Base-by-base conservation (phyloP, 2,329 filamentous ascomycete genomes). In the Hymenotorrendiella dingleyae region DNA sequence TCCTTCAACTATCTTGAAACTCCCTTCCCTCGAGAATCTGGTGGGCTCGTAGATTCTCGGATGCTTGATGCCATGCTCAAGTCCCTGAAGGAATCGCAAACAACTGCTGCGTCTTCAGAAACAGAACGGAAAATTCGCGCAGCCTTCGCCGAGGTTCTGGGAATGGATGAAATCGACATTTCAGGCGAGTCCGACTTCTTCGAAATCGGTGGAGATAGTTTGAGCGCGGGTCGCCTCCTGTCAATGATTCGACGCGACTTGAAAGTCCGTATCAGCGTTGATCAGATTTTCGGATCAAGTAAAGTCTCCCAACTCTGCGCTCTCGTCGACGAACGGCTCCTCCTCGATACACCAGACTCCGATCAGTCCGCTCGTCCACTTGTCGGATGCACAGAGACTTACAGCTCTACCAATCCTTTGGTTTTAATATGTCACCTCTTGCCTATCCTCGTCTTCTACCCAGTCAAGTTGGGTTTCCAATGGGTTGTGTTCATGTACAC, bases 131-230 rank as follows among this genome's bases (percentile, higher is more conserved):
- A 62, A 22, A 64, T 76, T 3, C 61, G 64, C 6, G 63, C 63
- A 10, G 59, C 68, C 1, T 75, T 76, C 42, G 67, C 70, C 6
- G 56, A 66, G 3, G 63, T 74, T 2, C 61, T 78, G 9, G 60
- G 62, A 3, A 62, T 67, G 10, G 55, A 62, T 1, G 52, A 60
- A 1, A 55, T 58, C 3, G 67, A 72, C 2, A 60, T 76, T 10
- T 53, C 61, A 1, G 47, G 54, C 0, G 55, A 65, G 2, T 67
- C 68, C 0, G 70, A 75, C 53, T 76, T 76, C 52, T 76, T 76
- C 50, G 62, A 64, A 10, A 62, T 74, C 12, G 73, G 73, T 5
- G 73, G 75, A 14, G 73, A 78, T 51, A 76, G 72, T 26, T 63
- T 79, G 35, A 65, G 65, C 16, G 74, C 74, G 23, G 75, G 74